Evolutionary conservation across 2,329 filamentous ascomycete genomes (phyloP).

Genomic region (Beauveria brongniartii): DNA sequence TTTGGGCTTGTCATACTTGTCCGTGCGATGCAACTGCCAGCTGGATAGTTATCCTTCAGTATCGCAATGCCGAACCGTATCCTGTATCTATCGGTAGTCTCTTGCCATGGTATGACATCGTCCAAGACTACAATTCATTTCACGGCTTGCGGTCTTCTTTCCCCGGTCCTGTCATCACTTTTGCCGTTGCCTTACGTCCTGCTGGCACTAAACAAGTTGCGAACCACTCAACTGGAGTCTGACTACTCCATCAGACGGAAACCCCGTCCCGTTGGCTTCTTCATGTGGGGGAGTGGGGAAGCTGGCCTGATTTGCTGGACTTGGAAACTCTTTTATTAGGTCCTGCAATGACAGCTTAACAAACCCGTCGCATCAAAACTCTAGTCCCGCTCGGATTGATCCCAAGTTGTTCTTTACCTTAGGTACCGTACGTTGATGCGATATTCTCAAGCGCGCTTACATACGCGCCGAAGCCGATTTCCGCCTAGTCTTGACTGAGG

Average conservation of each 20-base stretch:
- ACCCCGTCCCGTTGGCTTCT: not conserved
- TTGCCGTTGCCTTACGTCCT: not conserved
- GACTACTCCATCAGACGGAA: not conserved
- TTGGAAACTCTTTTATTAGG: not conserved
- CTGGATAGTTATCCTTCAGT: not conserved
- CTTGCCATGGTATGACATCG: not conserved
- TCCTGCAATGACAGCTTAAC: not conserved
- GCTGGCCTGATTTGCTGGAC: not conserved
- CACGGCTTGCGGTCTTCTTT: not conserved
- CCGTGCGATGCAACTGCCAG: not conserved
- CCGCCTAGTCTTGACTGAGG: not conserved
- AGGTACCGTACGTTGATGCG: too few relatives aligned
- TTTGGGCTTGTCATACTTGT: not conserved
- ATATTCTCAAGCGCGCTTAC: not conserved
- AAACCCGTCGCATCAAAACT: not conserved
- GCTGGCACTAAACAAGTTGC: not conserved
- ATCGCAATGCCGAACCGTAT: not conserved
- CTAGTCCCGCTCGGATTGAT: not conserved
- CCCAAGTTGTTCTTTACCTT: not conserved
- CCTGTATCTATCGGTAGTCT: not conserved
- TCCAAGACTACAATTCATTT: not conserved
- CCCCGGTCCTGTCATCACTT: not conserved
- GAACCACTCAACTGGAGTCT: not conserved
- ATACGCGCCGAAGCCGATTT: not conserved
- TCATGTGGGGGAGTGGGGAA: constrained; percentile 9